A percentile compares a stretch with the other conserved stretches of the same genome.
phyloP scores from a whole-genome alignment of 495 filamentous ascomycete genomes.

The Evansstolkia leycettana region DNA sequence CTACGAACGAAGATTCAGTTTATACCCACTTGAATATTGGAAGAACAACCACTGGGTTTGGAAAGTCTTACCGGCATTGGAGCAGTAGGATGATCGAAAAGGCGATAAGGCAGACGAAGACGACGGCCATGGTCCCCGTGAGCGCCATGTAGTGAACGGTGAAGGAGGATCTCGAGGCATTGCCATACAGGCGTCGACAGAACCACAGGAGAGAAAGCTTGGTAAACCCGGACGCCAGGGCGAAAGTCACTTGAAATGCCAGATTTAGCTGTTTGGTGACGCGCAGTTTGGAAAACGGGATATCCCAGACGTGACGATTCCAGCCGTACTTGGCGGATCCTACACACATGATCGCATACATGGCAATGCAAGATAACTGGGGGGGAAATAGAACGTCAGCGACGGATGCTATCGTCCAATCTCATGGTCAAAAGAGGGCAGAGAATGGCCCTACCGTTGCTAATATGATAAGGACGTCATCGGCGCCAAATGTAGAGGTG shows the following conservation, averaged over 20 bases:
- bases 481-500: too few species aligned
- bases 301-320: constrained; percentile 46
- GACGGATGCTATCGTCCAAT: neutral
- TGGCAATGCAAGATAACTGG: constrained; percentile 22
- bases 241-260: constrained; percentile 40
- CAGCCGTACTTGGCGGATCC: constrained; percentile 34
- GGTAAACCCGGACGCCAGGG: constrained; percentile 37
- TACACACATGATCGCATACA: constrained; percentile 29
- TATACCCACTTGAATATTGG: too few species aligned
- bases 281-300: constrained; percentile 21
- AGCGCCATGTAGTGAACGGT: constrained; percentile 26
- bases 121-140: constrained; percentile 32
- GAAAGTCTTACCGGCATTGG: constrained; percentile 40
- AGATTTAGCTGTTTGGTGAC: constrained; percentile 34
- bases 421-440: constrained; percentile 3
- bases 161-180: constrained; percentile 23
- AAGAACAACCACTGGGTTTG: too few species aligned
- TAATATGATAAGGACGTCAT: too few species aligned
- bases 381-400: neutral
- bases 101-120: constrained; percentile 26
- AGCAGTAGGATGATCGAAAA: constrained; percentile 41
- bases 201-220: constrained; percentile 48
- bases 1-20: too few species aligned
- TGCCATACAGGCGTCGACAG: constrained; percentile 38
- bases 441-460: too few species aligned